A percentile compares a stretch with the other conserved stretches of the same genome.
Evolutionary conservation across 352 stramenopile genomes (phyloP).

Genomic region (Pythium diclinum): DNA sequence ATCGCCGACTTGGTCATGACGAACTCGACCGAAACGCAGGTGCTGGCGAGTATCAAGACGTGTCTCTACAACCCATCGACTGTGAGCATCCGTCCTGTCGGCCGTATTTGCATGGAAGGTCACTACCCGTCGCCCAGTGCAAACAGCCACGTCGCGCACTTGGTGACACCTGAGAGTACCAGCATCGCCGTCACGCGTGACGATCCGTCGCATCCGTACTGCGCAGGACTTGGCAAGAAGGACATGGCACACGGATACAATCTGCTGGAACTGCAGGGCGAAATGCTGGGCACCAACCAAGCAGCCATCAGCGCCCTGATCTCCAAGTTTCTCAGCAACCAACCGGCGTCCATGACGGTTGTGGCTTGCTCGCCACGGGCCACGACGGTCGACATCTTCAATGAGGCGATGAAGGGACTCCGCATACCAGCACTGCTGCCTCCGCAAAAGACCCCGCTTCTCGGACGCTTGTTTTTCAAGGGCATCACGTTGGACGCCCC

Average conservation of each 20-base stretch:
- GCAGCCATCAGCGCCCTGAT: conserved; percentile 73
- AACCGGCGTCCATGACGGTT: conserved; percentile 49
- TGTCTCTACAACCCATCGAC: conserved; percentile 81
- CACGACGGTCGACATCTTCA: conserved; percentile 66
- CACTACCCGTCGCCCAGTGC: conserved; percentile 43
- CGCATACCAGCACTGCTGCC: conserved; percentile 58
- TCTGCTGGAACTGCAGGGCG: conserved; percentile 56
- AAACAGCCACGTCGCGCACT: conserved; percentile 50
- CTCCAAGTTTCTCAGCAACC: conserved; percentile 70
- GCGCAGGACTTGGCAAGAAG: conserved; percentile 27
- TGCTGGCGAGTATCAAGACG: conserved; percentile 71
- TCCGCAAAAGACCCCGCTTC: conserved; percentile 53
- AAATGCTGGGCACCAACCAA: conserved; percentile 63
- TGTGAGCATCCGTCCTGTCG: conserved; percentile 63
- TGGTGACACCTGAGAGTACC: conserved; percentile 37
- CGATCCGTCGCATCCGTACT: conserved; percentile 58
- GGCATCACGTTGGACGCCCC: conserved; percentile 52
- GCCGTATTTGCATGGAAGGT: conserved; percentile 56
- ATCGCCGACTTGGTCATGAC: conserved; percentile 62
- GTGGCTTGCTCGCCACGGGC: conserved; percentile 58
- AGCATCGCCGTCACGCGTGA: conserved; percentile 42
- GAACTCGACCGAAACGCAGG: conserved; percentile 51
- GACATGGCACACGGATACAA: conserved; percentile 61
- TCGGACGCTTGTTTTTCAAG: conserved; percentile 66
- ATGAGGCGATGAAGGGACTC: conserved; percentile 68